Base-by-base conservation (phyloP, 73 alveolate species). In the Diophrys sp. region DNA sequence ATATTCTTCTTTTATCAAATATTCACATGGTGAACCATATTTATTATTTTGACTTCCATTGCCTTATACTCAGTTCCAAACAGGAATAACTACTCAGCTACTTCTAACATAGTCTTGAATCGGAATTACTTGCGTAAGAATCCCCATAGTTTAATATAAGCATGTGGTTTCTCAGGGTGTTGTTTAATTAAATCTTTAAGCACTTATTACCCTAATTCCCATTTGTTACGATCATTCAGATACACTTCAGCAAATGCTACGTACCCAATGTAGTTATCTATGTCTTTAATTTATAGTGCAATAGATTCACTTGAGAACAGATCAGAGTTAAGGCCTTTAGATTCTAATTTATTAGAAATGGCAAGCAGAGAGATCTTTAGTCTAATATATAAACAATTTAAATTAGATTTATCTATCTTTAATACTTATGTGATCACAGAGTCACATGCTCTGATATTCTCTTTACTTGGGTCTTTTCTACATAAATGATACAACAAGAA, bases 171-270 rank as follows among this genome's bases (percentile, higher is more conserved):
- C 66, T 77, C 33, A 1, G 87, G 79, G 29, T 71, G 34, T 31
- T 54, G 69, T 33, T 54, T 54, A 23, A 77, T 79, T 32, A 88
- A 69, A 34, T 88, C 91, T n/a, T 70, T 77, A 29, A 88, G 56
- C 25, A 88, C 87, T 0, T 75, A 54, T 5, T 33, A 74, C 2
- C 90, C 95, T 29, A 53, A 56, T 28, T 74, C 77, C 18, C 79
- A 54, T 25, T 56, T 53, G 14, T 33, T 69, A 14, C 73, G 62
- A 23, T 31, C 54, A 2, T 67, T 31, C 24, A 84, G n/a, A 29
- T 77, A 88, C 0, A 84, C 53, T 32, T 88, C 95, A 0, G 90
- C 79, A 87, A 90, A 88, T 1, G 95, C 95, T 0, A 88, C 53
- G 71, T 78, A 79, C 25, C 95, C 95, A 1, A 74, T 23, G 70